phyloP scores from a whole-genome alignment of 768 basidiomycete genomes.

The Kwoniella sp. region DNA sequence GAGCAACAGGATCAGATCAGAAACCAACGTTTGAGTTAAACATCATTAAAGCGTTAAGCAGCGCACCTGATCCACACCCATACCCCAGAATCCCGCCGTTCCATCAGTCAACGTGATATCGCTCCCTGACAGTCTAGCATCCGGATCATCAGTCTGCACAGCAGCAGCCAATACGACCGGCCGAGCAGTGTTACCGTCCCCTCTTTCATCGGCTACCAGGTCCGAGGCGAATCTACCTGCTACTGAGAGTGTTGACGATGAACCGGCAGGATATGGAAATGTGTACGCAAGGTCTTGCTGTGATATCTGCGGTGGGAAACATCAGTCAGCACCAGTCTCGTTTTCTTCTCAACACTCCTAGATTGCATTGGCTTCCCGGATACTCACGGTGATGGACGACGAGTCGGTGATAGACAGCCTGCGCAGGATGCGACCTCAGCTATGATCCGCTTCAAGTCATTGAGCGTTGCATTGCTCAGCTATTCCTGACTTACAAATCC shows the following conservation, averaged over 20 bases:
- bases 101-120: slow-evolving; percentile 28
- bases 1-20: background rate
- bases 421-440: background rate
- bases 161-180: slow-evolving; percentile 24
- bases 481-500: slow-evolving; percentile 19
- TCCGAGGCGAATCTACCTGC: slow-evolving; percentile 19
- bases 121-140: slow-evolving; percentile 16
- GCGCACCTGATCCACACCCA: slow-evolving; percentile 51
- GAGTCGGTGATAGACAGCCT: slow-evolving; percentile 14
- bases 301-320: slow-evolving; percentile 7
- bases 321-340: too few species aligned
- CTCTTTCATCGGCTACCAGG: slow-evolving; percentile 21
- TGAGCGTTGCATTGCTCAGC: background rate
- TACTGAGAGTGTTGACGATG: slow-evolving; percentile 25
- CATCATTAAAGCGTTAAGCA: too few species aligned
- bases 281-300: slow-evolving; percentile 29
- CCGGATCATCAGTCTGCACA: slow-evolving; percentile 17
- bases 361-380: too few species aligned
- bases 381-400: slow-evolving; percentile 34
- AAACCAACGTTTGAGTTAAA: background rate
- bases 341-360: too few species aligned
- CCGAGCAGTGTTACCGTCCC: slow-evolving; percentile 20
- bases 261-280: slow-evolving; percentile 33
- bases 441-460: background rate
- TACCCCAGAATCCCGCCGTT: slow-evolving; percentile 46